These are phyloP conservation scores for Tephrocybe sp. DNA, from an alignment of 768 basidiomycete species.

Conservation along the genomic window DNA sequence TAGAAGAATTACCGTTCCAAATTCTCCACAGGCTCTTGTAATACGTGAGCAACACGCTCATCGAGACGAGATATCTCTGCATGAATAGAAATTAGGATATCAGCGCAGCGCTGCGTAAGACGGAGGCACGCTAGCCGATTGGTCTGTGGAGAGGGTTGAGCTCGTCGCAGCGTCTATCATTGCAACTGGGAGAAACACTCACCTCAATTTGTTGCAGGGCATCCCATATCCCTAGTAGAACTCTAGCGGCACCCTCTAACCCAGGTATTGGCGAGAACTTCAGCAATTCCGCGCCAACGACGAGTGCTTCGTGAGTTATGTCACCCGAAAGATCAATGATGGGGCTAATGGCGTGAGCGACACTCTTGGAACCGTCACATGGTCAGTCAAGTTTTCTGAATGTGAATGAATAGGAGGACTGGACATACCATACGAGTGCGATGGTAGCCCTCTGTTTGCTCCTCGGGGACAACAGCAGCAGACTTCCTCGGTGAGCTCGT, in stretches of 20 bases:
- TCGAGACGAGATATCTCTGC: slow-evolving; percentile 61
- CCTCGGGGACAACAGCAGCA: neutral
- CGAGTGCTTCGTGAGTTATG: slow-evolving; percentile 36
- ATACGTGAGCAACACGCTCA: slow-evolving; percentile 41
- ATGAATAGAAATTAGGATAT: slow-evolving; percentile 57
- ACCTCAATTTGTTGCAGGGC: slow-evolving; percentile 60
- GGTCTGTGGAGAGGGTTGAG: slow-evolving; percentile 37
- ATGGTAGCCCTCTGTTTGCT: slow-evolving; percentile 5
- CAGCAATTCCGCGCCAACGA: slow-evolving; percentile 34
- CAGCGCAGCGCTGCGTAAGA: slow-evolving; percentile 71
- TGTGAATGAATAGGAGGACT: neutral
- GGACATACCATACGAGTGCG: neutral
- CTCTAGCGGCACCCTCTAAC: slow-evolving; percentile 47
- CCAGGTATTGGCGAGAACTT: slow-evolving; percentile 52
- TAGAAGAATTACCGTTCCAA: slow-evolving; percentile 43
- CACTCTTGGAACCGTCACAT: slow-evolving; percentile 23
- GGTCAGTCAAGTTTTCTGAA: too few relatives aligned
- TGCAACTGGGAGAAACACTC: slow-evolving; percentile 23
- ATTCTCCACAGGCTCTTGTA: slow-evolving; percentile 48
- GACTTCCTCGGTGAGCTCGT: slow-evolving; percentile 2
- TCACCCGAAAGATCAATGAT: slow-evolving; percentile 35
- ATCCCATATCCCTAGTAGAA: slow-evolving; percentile 64
- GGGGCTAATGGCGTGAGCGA: slow-evolving; percentile 29
- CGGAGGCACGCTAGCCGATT: slow-evolving; percentile 71
- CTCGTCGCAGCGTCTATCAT: neutral